Evolutionary conservation across 805 yeast genomes (phyloP), one percentile per base, ranked within the genome.

Genomic region (Cyberlindnera xishuangbannaensis): DNA sequence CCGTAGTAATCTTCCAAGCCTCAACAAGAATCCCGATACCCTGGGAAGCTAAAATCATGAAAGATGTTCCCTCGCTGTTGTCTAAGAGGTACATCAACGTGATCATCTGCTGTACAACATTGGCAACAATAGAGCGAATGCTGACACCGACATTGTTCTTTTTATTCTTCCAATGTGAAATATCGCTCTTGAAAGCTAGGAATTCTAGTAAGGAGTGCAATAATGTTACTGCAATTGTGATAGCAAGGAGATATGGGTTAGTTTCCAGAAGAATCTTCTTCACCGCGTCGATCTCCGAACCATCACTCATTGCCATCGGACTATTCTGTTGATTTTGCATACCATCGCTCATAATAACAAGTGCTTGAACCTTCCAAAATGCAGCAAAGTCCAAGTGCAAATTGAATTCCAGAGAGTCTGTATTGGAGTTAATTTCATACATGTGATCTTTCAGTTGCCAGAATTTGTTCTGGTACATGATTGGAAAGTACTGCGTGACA

Each of bases 1-100:
- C 54, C 21, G 63, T 62, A 19, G 64, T 61, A 33, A 62, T 58
- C 41, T 62, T 62, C 68, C 68, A 64, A 6, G 66, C 65, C 40
- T 64, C 69, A 7, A 64, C 55, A 10, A 58, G 27, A 21, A 64
- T 60, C 15, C 65, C 62, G 29, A 59, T 25, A 5, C 64, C 64
- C 37, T 61, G 67, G 1, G 60, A 48, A 5, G 52, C 39, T 30
- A 61, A 41, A 27, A 64, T 51, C 64, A 62, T 58, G 35, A 45
- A 55, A 19, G 64, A 59, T 10, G 67, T 61, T 11, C 58, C 56
- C 15, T 63, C 67, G 27, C 55, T 57, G 40, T 58, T 62, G 32
- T 63, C 67, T 23, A 63, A 18, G 27, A 64, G 41, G 32, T 62
- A 64, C 8, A 61, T 34, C 37, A 63, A 48, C n/a, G 64, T 60